Percentiles rank a stretch among this genome's conserved stretches.
Evolutionary conservation across 192 early-diverging fungal species (phyloP).

Genomic region (Obelidium mucronatum): DNA sequence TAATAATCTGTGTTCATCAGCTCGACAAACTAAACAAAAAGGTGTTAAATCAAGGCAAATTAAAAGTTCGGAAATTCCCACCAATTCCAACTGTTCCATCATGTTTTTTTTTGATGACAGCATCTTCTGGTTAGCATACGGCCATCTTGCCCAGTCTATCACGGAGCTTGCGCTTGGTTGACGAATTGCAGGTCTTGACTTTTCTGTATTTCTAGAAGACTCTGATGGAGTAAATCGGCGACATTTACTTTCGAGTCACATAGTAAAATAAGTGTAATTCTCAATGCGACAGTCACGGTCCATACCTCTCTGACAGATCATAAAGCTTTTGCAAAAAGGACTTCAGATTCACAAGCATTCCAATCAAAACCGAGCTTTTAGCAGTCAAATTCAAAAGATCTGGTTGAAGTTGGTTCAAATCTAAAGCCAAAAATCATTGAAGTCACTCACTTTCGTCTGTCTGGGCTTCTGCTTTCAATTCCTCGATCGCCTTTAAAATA

Average conservation of each 20-base stretch:
- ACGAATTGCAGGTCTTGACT: conserved; percentile 55
- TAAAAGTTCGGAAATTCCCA: too few relatives aligned
- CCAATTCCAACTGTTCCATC: conserved; percentile 40
- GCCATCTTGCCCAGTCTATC: conserved; percentile 49
- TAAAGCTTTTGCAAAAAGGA: conserved; percentile 69
- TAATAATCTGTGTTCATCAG: conserved; percentile 46
- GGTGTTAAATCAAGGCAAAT: too few relatives aligned
- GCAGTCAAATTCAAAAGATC: too few relatives aligned
- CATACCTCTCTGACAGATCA: conserved; percentile 47
- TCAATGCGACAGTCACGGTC: not conserved
- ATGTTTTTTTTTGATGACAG: conserved; percentile 27
- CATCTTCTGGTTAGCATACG: conserved; percentile 41
- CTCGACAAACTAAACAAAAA: conserved; percentile 32
- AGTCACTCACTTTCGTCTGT: conserved; percentile 15
- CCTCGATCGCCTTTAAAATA: conserved; percentile 52
- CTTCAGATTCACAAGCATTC: conserved; percentile 68
- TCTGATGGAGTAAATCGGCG: conserved; percentile 40
- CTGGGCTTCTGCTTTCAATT: not conserved
- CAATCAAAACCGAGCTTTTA: conserved; percentile 65
- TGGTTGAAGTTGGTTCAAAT: too few relatives aligned
- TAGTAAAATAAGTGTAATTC: too few relatives aligned
- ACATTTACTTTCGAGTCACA: conserved; percentile 27
- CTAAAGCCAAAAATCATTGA: too few relatives aligned
- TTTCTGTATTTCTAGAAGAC: conserved; percentile 56
- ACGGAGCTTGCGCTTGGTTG: conserved; percentile 39